Conservation (phyloP, 1,139 yeast species). For the Protomyces pachydermus region DNA sequence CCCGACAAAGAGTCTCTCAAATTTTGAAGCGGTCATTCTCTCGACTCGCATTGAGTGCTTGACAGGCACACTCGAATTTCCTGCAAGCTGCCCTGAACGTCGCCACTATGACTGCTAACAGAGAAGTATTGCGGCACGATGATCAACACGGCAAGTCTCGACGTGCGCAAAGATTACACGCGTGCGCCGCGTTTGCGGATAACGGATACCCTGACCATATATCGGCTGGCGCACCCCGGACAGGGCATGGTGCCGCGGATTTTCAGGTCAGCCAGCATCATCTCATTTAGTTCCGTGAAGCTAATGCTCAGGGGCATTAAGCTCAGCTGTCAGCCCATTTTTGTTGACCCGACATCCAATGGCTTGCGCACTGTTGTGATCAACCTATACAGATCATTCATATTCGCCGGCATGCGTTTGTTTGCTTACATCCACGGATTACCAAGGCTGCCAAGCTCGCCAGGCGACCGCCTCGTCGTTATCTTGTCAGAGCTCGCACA, state of each 20-base stretch:
- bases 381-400: conserved; percentile 31
- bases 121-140: conserved; percentile 33
- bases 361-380: conserved; percentile 29
- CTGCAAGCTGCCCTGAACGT: background rate
- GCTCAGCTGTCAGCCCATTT: conserved; percentile 25
- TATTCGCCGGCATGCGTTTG: conserved; percentile 32
- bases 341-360: conserved; percentile 29
- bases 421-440: conserved; percentile 6
- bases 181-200: conserved; percentile 22
- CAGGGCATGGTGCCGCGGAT: conserved; percentile 19
- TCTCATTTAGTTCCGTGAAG: background rate
- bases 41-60: conserved; percentile 24
- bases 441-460: background rate
- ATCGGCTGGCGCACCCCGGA: conserved; percentile 27
- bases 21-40: conserved; percentile 32
- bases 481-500: background rate
- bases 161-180: conserved; percentile 31
- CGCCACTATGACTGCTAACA: background rate
- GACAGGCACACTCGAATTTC: conserved; percentile 11
- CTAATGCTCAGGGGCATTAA: conserved; percentile 15
- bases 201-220: conserved; percentile 29
- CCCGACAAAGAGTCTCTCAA: conserved; percentile 49
- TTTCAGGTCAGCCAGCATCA: conserved; percentile 24
- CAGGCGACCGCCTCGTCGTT: background rate
- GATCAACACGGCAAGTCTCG: conserved; percentile 30